Evolutionary conservation across 306 rosid genomes (phyloP).

Genomic region (Castanopsis chinensis): DNA sequence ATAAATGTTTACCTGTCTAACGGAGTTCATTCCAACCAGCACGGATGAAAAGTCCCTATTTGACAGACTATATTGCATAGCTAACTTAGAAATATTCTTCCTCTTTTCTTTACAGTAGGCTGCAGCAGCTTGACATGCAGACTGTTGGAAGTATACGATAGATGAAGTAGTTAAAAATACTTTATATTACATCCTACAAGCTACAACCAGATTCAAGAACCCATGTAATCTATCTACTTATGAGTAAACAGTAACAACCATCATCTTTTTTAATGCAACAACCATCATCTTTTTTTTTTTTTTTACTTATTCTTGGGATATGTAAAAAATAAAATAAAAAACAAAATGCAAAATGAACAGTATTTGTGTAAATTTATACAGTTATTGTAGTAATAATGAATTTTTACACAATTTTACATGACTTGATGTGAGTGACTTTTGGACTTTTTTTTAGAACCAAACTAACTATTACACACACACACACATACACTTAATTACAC

Average conservation of each 20-base stretch:
- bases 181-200: conserved; percentile 1
- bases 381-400: too few relatives aligned
- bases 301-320: too few relatives aligned
- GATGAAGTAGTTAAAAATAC: conserved; percentile 17
- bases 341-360: too few relatives aligned
- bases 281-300: too few relatives aligned
- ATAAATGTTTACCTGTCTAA: conserved; percentile 55
- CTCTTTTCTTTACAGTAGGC: conserved; percentile 65
- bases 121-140: conserved; percentile 83
- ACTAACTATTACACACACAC: too few relatives aligned
- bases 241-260: not conserved
- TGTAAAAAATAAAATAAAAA: too few relatives aligned
- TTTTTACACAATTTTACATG: too few relatives aligned
- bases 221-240: not conserved
- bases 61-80: conserved; percentile 90
- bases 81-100: conserved; percentile 79
- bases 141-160: conserved; percentile 40
- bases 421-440: too few relatives aligned
- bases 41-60: conserved; percentile 82
- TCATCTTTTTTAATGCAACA: too few relatives aligned
- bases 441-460: too few relatives aligned
- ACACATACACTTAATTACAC: too few relatives aligned
- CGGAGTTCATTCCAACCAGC: conserved; percentile 82
- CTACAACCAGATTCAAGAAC: not conserved
- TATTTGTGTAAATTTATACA: too few relatives aligned